These are phyloP conservation scores for Zea mays DNA, from an alignment of 176 grass and related monocot species.

Conservation along the genomic window Zm-B73-REFERENCE-NAM-5.0 NC_050098.1:184335001-184335500, in stretches of 20 bases:
- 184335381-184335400: conserved; percentile 49
- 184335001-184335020: conserved; percentile 64
- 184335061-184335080: conserved; percentile 70
- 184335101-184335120: background rate
- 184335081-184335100: conserved; percentile 17
- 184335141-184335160: background rate
- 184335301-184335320: conserved; percentile 29
- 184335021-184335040: conserved; percentile 52
- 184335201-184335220: conserved; percentile 30
- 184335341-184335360: conserved; percentile 68
- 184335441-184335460: conserved; percentile 45
- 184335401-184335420: background rate
- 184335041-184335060: conserved; percentile 62
- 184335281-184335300: conserved; percentile 62
- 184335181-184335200: background rate
- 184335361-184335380: conserved; percentile 57
- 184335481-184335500: conserved; percentile 58
- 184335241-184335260: conserved; percentile 33
- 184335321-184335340: conserved; percentile 70
- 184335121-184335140: background rate
- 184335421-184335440: background rate
- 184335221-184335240: background rate
- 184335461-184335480: conserved; percentile 39
- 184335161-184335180: background rate
- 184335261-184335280: conserved; percentile 13